Base-by-base conservation (phyloP, 1,284 basidiomycete species). In the Grifola frondosa region DNA sequence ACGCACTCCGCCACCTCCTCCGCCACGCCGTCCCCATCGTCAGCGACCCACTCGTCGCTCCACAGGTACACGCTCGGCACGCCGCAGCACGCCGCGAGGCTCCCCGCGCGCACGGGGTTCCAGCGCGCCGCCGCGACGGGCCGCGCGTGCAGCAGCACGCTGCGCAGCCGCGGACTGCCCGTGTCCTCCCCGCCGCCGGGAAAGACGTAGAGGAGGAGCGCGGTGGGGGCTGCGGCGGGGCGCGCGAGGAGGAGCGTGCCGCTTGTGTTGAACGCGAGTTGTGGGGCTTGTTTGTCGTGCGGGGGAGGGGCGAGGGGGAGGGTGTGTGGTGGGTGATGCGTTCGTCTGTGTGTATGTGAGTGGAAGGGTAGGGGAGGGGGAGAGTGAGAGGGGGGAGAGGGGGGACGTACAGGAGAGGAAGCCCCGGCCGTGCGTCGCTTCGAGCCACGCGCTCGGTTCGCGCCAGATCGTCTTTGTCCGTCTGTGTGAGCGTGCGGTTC, bases 371-470 rank as follows among this genome's bases (percentile, higher is more conserved):
- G 15, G 16, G 15, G 11, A 15, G 3, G 17, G 7, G 1, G 24
- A 20, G 16, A 22, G 21, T 13, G 12, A 32, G 25, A 26, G 23
- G 6, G 30, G 25, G 22, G 15, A 37, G 26, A 40, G 34, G 30
- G 19, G 36, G 25, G 26, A 59, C 75, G 30, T 57, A 90, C 91
- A 93, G 20, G 89, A 87, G 24, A 93, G 69, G 62, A 91, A 92
- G 5, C 88, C 88, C 44, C 84, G 78, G 12, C 84, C 86, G 56
- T 83, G 77, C 0, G 88, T 91, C 1, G 82, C 73, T 60, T 85
- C 84, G 24, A 90, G 66, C 91, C 91, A 94, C 48, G 80, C 81
- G 0, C 71, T 54, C 3, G 91, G 89, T 59, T 94, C 91, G 42
- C 81, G 75, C 91, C 90, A 94, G 8, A 89, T 70, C 12, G 66